A percentile compares a stretch with the other conserved stretches of the same genome.
Conservation (phyloP, 208 protist genomes). For the Crithidia bombi region DNA sequence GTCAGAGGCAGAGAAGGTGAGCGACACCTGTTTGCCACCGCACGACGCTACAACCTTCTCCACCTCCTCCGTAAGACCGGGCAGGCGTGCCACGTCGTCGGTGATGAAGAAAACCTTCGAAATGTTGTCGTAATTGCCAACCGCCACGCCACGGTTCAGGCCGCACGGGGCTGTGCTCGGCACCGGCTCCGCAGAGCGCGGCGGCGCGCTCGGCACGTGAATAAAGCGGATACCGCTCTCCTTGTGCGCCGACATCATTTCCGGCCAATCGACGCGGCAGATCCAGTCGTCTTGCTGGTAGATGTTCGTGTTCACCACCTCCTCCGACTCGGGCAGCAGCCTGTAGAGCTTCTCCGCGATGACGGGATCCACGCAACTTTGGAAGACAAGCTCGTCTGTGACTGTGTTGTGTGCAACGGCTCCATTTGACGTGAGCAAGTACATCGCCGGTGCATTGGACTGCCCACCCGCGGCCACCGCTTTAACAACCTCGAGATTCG, state of each 20-base stretch:
- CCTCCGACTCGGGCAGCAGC: conserved; percentile 29
- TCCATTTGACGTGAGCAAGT: conserved; percentile 66
- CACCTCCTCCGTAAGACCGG: conserved; percentile 28
- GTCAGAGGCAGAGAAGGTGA: conserved; percentile 46
- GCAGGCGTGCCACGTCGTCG: conserved; percentile 22
- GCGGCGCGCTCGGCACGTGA: conserved; percentile 20
- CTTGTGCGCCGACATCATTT: conserved; percentile 43
- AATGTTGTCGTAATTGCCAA: conserved; percentile 44
- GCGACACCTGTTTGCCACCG: conserved; percentile 9
- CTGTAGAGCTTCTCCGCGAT: conserved; percentile 45
- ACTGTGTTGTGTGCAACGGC: conserved; percentile 56
- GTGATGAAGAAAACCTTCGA: conserved; percentile 51
- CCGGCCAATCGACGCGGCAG: conserved; percentile 47
- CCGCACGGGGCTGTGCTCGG: background rate
- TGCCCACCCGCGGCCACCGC: background rate
- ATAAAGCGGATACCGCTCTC: conserved; percentile 43
- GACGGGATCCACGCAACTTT: conserved; percentile 29
- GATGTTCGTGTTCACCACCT: conserved; percentile 53
- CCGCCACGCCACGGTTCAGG: conserved; percentile 11
- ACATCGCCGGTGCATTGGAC: conserved; percentile 27
- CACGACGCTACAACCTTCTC: conserved; percentile 6
- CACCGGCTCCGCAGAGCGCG: background rate
- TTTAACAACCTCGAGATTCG: background rate
- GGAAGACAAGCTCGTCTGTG: conserved; percentile 32
- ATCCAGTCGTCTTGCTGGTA: conserved; percentile 71